Base-by-base conservation (phyloP, 2,329 filamentous ascomycete genomes). In the Ramichloridium luteum region DNA sequence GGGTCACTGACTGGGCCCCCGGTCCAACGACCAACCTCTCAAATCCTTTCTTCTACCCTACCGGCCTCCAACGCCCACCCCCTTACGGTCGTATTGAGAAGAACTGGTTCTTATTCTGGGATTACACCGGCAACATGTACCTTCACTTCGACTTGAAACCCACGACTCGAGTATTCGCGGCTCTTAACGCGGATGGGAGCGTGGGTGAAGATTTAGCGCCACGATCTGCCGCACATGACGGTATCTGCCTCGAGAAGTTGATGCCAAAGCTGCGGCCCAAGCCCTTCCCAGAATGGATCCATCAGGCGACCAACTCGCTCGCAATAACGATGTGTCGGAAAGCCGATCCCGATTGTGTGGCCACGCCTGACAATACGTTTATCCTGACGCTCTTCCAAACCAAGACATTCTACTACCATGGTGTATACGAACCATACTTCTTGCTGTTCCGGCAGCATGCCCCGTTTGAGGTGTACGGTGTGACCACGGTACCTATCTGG, bases 51-150 rank as follows among this genome's bases (percentile, higher is more conserved):
- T 45, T 45, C 11, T 30, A 41, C 0, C 59, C 58, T 0, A 68
- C 60, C 1, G 69, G 73, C 38, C 47, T 74, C 3, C 61, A 65
- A 25, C 55, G 68, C 0, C 69, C 67, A 0, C 33, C 41, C 1
- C 60, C 64, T 0, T 64, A 55, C 44, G 43, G 45, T 3, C 20
- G 42, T 1, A 41, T 73, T 12, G 70, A 75, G 51, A 74, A 74
- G 61, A 74, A 75, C 40, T 75, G 62, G 58, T 74, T 74, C 38
- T 38, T 68, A 2, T 74, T 74, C 52, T 74, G 70, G 70, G 68
- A 72, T 37, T 36, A 37, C 0, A 36, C 51, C 0, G 61, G 58
- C 5, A 45, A 58, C 14, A 51, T 60, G 34, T 70, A 70, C 44
- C 54, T 59, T 1, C 69, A 74, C 45, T 62, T 71, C 45, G 67